Base-by-base conservation (phyloP, 192 early-diverging fungal species). In the Phycomyces nitens region DNA sequence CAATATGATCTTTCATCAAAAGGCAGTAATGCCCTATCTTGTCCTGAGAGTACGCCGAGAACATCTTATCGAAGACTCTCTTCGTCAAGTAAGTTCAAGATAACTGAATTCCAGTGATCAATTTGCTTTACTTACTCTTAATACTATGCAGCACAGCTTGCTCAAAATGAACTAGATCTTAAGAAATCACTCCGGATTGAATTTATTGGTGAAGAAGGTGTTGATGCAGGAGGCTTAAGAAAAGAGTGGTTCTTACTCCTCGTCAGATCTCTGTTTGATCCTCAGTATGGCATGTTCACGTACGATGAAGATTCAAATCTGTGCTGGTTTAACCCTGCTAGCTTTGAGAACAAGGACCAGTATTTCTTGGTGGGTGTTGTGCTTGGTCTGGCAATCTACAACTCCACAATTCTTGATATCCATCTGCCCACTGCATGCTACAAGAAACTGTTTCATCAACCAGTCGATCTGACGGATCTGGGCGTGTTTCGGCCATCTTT, bases 231-330 rank as follows among this genome's bases (percentile, higher is more conserved):
- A 41, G 96, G 96, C 0, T 74, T 99, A 21, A 86, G 93, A 34
- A 99, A 99, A 59, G 96, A 99, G 56, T 99, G 96, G 96, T 96
- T 99, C 64, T 78, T 96, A 58, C 81, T 99, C 38, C 82, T 99
- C 12, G 83, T 97, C 5, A 82, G 94, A 12, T 88, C 96, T 38
- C 77, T 99, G 23, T 93, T 99, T 82, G 94, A 95, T 79, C 91
- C 92, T 16, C 80, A 93, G 58, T 94, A 92, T 72, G 95, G 95
- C 51, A 87, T 92, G 88, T 90, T 91, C 64, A 80, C 80, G 0
- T 78, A 80, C 40, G 93, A 94, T 60, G 83, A 84, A 44, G 82
- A 87, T 11, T 80, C 77, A 0, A 75, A 71, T 9, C 63, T 82
- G 6, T 89, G 82, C 34, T 92, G 89, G 89, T 92, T 92, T 54